These are phyloP conservation scores for Dioscorea zingiberensis DNA, from an alignment of 106 monocot genomes.

Conservation along the genomic window DNA sequence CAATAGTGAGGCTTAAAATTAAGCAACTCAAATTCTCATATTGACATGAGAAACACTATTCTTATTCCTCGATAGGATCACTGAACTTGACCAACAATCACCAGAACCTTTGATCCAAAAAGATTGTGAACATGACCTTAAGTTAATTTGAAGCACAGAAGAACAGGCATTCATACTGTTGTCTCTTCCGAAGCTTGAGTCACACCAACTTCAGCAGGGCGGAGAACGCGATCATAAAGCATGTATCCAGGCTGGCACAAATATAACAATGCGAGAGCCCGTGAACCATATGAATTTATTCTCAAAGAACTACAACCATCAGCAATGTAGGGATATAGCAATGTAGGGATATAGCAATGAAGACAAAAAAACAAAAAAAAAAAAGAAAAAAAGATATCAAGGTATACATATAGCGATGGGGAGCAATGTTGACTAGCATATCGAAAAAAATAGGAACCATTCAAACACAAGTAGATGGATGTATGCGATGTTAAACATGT, in stretches of 20 bases:
- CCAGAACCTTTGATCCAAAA: neutral
- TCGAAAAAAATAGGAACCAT: no score
- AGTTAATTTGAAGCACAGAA: neutral
- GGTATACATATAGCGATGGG: no score
- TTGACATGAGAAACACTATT: neutral
- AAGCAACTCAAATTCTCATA: neutral
- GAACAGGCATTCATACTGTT: neutral
- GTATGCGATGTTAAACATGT: no score
- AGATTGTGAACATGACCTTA: neutral
- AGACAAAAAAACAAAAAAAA: no score
- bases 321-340: no score
- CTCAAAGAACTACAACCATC: no score
- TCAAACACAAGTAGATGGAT: no score
- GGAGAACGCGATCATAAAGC: constrained; percentile 59
- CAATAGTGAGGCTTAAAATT: no score
- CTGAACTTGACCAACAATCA: neutral
- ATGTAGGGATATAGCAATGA: no score
- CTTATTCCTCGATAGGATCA: neutral
- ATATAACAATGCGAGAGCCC: neutral
- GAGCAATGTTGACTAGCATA: no score
- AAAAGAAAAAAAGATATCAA: no score
- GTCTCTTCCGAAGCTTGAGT: constrained; percentile 18
- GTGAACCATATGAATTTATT: no score
- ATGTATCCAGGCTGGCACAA: constrained; percentile 48
- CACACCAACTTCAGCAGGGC: constrained; percentile 82